These are phyloP conservation scores for Fusarium sarcochroum DNA, from an alignment of 2,329 filamentous ascomycete species.

Conservation along the genomic window DNA sequence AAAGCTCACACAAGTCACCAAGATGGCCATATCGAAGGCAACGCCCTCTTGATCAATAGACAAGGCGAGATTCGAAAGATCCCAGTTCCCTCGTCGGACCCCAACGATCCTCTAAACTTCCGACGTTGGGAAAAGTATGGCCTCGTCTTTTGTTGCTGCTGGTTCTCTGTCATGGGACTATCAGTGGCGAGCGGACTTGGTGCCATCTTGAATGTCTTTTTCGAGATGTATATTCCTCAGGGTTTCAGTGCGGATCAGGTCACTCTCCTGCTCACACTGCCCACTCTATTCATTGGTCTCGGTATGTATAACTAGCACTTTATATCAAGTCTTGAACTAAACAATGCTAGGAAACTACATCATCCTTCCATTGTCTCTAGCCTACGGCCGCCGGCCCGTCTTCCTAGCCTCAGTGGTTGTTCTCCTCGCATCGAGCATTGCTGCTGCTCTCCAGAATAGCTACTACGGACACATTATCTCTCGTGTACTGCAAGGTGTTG, in stretches of 20 bases:
- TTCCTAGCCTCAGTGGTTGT: slow-evolving; percentile 14
- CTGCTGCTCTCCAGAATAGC: slow-evolving; percentile 9
- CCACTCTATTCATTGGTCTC: slow-evolving; percentile 19
- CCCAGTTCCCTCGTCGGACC: slow-evolving; percentile 14
- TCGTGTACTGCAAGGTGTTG: slow-evolving; percentile 8
- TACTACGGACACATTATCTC: slow-evolving; percentile 11
- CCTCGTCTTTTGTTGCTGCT: slow-evolving; percentile 20
- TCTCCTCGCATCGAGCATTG: slow-evolving; percentile 6
- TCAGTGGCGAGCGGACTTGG: slow-evolving; percentile 11
- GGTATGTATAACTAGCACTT: neutral
- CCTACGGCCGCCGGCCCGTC: slow-evolving; percentile 17
- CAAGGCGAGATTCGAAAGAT: slow-evolving; percentile 23
- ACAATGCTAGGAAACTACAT: slow-evolving; percentile 9
- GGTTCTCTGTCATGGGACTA: slow-evolving; percentile 25
- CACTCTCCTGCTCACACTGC: slow-evolving; percentile 16
- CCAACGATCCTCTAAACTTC: slow-evolving; percentile 19
- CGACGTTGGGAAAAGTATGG: slow-evolving; percentile 22
- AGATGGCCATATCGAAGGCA: slow-evolving; percentile 15
- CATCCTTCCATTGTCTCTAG: slow-evolving; percentile 12
- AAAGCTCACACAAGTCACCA: neutral
- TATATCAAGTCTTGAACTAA: neutral
- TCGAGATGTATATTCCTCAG: slow-evolving; percentile 17
- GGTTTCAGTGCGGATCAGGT: slow-evolving; percentile 15
- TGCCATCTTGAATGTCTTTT: slow-evolving; percentile 16
- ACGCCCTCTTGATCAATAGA: slow-evolving; percentile 10